phyloP scores from a whole-genome alignment of 441 rosid genomes.

The Lepidium campestre region DNA sequence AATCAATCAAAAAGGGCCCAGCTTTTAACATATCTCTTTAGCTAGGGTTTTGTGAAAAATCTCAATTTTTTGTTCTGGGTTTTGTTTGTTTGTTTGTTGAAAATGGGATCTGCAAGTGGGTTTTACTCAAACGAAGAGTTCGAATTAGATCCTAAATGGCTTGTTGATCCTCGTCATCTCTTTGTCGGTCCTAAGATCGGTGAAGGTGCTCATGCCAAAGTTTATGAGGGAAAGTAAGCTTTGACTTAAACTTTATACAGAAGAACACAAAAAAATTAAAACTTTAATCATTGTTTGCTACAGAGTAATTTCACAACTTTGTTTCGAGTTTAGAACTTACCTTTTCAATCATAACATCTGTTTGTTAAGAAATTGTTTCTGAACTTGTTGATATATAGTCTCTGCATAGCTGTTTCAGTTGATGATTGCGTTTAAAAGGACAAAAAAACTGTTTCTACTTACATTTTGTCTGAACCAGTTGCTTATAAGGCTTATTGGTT shows the following conservation, averaged over 20 bases:
- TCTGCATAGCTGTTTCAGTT: neutral
- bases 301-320: neutral
- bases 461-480: neutral
- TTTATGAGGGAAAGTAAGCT: conserved; percentile 93
- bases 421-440: neutral
- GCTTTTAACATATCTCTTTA: conserved; percentile 26
- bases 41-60: conserved; percentile 20
- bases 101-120: conserved; percentile 78
- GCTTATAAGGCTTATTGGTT: neutral
- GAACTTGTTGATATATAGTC: neutral
- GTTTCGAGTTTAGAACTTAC: neutral
- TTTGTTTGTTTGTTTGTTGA: neutral
- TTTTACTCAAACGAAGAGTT: conserved; percentile 54
- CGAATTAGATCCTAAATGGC: conserved; percentile 74
- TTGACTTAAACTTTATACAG: conserved; percentile 22
- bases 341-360: too few species aligned
- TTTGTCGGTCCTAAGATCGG: conserved; percentile 97
- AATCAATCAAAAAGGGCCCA: neutral
- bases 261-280: neutral
- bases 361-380: neutral
- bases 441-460: neutral
- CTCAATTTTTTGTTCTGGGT: neutral
- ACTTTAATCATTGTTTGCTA: conserved; percentile 1
- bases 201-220: conserved; percentile 98
- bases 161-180: conserved; percentile 80